Evolutionary conservation across 2,329 filamentous ascomycete genomes (phyloP), one percentile per base, ranked within the genome.

Genomic region (Pestalotiopsis sp.): DNA sequence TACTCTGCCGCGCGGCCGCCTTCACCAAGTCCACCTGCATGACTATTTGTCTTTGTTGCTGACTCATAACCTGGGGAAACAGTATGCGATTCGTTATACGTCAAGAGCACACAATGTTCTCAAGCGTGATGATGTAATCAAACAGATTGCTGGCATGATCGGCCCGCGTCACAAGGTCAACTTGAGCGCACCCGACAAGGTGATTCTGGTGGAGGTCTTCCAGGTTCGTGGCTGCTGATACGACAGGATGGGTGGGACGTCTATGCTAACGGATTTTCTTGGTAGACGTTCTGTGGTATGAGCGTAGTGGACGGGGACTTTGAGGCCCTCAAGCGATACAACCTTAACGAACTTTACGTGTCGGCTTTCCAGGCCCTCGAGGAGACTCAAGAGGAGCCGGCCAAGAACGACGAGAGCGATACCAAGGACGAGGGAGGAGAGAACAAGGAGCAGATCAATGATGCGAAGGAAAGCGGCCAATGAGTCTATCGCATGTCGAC

Each of bases 71-170:
- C 45, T 52, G 14, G 45, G 45, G 45, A 4, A 57, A 69, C 64
- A 95, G 93, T 96, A 94, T 80, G 93, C 93, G n/a, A 95, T 97
- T 73, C 89, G 93, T 59, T 89, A 91, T n/a, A 92, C 88, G 14
- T 88, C 93, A 70, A 90, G 93, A 67, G 93, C 92, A 75, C 91
- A 95, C 79, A 90, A 85, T 72, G 85, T 85, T 3, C 84, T 95
- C 70, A 91, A 88, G 73, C 87, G 92, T 69, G 88, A 91, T 71
- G 83, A 83, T 20, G 85, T 95, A 63, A 95, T 96, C 78, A 88
- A 91, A 74, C 88, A 87, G 71, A 86, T 95, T 71, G 93, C 92
- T 4, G 82, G 84, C 52, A 81, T 90, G 38, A 87, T 94, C 70
- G 89, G 90, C 64, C 81, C 85, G 11, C 85, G 85, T 52, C 93